Evolutionary conservation across 148 eudicot species (phyloP).

Genomic region (Persicaria maculosa): DNA sequence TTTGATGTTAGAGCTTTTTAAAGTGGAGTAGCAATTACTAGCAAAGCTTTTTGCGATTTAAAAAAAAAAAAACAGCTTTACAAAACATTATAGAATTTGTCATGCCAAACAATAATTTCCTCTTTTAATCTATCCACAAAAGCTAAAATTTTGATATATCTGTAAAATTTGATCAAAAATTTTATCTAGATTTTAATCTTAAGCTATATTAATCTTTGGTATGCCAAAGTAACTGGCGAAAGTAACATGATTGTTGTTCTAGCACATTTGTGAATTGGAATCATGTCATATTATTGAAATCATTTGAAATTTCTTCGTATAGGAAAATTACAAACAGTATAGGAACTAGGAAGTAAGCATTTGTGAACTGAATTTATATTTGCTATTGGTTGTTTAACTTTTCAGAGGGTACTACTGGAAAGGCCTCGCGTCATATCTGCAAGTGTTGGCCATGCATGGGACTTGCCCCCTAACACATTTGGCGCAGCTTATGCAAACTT

Average conservation of each 20-base stretch:
- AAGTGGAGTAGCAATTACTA: no score
- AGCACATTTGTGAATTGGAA: background rate
- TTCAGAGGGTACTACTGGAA: constrained; percentile 61
- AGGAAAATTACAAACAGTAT: background rate
- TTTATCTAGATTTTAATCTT: no score
- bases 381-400: background rate
- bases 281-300: background rate
- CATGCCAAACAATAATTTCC: no score
- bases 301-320: background rate
- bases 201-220: no score
- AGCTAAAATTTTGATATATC: no score
- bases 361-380: background rate
- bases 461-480: constrained; percentile 81
- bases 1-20: background rate
- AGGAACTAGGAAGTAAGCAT: background rate
- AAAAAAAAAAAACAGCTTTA: no score
- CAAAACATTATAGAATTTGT: no score
- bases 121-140: no score
- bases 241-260: background rate
- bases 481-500: constrained; percentile 93
- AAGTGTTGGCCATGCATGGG: constrained; percentile 81
- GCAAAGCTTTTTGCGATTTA: no score
- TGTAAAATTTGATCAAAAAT: no score
- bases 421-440: constrained; percentile 81
- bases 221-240: no score